Base-by-base conservation (phyloP, 1,284 basidiomycete species). In the Apiotrichum porosum region DNA sequence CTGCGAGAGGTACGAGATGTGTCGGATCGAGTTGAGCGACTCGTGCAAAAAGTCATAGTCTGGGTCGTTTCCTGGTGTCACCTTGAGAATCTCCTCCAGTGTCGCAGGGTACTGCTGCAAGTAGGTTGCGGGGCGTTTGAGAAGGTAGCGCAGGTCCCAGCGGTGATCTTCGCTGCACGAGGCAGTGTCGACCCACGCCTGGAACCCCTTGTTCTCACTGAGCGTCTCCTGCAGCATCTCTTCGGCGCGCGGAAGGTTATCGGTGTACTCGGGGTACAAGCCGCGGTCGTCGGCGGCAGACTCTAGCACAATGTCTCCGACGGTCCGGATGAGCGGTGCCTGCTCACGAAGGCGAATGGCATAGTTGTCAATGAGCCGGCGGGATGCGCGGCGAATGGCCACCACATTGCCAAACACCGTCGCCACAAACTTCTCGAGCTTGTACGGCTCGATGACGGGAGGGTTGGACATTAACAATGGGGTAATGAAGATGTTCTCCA, bases 291-390 rank as follows among this genome's bases (percentile, higher is more conserved):
- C 87, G 1, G 88, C 84, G 0, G 90, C 90, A 0, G 89, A 86
- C 15, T 84, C 82, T 41, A 97, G 75, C 64, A 97, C 88, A 44
- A 97, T 82, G 65, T 97, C 92, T 0, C 93, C 94, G 37, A 97
- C 86, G 37, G 79, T 80, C 54, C 85, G 81, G 35, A 97, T 85
- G 40, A 97, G 79, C 0, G 88, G 87, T 15, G 80, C 79, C 61
- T 93, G 84, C 69, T 97, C 92, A 38, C 89, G 79, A 65, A 97
- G 88, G 22, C 92, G 81, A 19, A 92, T 84, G 46, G 85, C 83
- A 74, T 97, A 81, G 28, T 84, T 80, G 62, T 95, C 90, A 22
- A 97, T 77, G 19, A 97, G 76, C 2, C 82, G 78, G 10, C 83
- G 80, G 56, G 90, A 93, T 59, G 86, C 86, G 62, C 86, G 83